phyloP scores from a whole-genome alignment of 2,329 filamentous ascomycete species.

The Stromatinia cepivora region DNA sequence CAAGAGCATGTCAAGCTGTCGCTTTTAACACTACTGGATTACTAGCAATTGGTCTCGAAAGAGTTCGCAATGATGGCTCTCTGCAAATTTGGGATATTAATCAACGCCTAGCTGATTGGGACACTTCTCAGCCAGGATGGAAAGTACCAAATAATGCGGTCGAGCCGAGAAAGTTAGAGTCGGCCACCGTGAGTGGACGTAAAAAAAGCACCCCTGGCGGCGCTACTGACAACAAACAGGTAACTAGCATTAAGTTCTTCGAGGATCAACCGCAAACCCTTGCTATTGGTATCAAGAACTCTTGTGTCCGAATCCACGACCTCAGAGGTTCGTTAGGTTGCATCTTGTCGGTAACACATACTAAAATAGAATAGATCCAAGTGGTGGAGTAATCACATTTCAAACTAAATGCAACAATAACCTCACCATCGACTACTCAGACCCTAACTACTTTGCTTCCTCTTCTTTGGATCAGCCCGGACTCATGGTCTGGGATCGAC shows the following conservation, averaged over 20 bases:
- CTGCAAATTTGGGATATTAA: conserved; percentile 81
- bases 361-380: conserved; percentile 45
- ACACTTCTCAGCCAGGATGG: conserved; percentile 50
- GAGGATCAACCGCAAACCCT: conserved; percentile 73
- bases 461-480: conserved; percentile 73
- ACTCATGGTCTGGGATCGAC: conserved; percentile 76
- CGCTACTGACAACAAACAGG: conserved; percentile 59
- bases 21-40: conserved; percentile 73
- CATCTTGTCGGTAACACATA: neutral
- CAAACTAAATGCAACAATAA: conserved; percentile 69
- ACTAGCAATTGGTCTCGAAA: conserved; percentile 76
- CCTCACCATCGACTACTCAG: conserved; percentile 73
- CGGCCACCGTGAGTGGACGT: conserved; percentile 21
- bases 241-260: conserved; percentile 82
- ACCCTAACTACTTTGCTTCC: conserved; percentile 83
- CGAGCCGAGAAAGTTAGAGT: conserved; percentile 60
- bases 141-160: conserved; percentile 30
- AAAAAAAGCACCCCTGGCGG: neutral
- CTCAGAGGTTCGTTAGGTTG: conserved; percentile 60
- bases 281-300: conserved; percentile 72
- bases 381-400: conserved; percentile 57
- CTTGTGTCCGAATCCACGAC: conserved; percentile 75
- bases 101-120: conserved; percentile 53
- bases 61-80: conserved; percentile 78
- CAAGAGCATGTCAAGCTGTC: conserved; percentile 77